Conservation (phyloP, 176 grass and related monocot genomes). For the Carex kokanica region DNA sequence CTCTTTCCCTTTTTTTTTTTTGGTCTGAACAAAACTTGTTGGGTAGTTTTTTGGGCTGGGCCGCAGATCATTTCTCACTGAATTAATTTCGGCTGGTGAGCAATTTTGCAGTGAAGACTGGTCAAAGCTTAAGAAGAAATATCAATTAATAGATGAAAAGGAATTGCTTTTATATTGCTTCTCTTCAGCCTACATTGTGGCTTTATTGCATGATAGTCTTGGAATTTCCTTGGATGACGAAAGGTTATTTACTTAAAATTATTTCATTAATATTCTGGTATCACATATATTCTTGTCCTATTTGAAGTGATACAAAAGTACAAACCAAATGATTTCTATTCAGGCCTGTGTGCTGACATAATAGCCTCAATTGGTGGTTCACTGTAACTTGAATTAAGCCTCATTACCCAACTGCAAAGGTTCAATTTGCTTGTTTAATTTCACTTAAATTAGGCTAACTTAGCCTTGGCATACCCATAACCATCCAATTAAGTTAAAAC, state of each 20-base stretch:
- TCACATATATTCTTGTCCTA: background rate
- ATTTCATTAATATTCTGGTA: constrained; percentile 13
- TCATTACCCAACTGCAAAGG: background rate
- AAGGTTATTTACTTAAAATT: constrained; percentile 38
- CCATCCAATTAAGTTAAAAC: background rate
- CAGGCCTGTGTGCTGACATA: background rate
- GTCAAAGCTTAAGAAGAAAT: constrained; percentile 61
- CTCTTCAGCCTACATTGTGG: constrained; percentile 85
- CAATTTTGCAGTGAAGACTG: constrained; percentile 84
- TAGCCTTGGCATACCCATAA: background rate
- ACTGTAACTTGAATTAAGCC: background rate
- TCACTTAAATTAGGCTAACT: background rate
- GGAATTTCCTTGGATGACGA: constrained; percentile 58
- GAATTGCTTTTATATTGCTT: constrained; percentile 89
- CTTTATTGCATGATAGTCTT: constrained; percentile 81
- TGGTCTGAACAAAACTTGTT: constrained; percentile 3
- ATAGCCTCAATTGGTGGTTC: background rate
- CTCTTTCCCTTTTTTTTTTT: background rate
- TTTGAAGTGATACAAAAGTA: background rate
- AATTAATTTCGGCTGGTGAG: constrained; percentile 65
- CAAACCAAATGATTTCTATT: background rate
- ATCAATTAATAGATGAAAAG: constrained; percentile 65
- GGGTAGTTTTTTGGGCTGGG: constrained; percentile 72
- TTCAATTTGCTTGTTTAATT: background rate
- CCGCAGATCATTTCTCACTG: constrained; percentile 60